Evolutionary conservation across 2,329 filamentous ascomycete genomes (phyloP).

Genomic region (Pestalotiopsis sp.): DNA sequence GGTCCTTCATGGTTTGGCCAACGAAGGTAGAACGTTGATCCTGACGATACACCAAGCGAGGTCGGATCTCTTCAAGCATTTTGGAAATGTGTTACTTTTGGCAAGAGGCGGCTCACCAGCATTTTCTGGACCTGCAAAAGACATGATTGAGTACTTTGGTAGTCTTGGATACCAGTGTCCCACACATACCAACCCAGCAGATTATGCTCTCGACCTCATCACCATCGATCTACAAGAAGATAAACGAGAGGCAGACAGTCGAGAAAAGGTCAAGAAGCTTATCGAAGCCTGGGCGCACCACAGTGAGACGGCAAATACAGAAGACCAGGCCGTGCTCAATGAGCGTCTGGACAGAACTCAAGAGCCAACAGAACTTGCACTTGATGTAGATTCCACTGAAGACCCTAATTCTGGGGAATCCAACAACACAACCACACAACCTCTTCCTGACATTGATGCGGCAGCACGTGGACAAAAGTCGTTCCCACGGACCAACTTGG

Average conservation of each 20-base stretch:
- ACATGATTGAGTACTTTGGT: conserved; percentile 69
- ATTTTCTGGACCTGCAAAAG: conserved; percentile 64
- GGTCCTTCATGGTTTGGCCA: conserved; percentile 70
- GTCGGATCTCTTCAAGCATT: conserved; percentile 72
- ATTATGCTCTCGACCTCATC: conserved; percentile 78
- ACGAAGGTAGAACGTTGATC: conserved; percentile 74
- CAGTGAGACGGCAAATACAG: conserved; percentile 12
- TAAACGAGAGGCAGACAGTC: conserved; percentile 62
- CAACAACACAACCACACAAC: conserved; percentile 2
- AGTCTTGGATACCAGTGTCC: conserved; percentile 66
- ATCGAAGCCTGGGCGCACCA: conserved; percentile 58
- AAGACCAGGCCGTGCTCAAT: not conserved
- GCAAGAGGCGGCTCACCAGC: conserved; percentile 70
- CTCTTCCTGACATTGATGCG: not conserved
- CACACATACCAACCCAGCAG: conserved; percentile 73
- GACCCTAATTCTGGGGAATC: conserved; percentile 14
- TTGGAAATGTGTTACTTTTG: conserved; percentile 72
- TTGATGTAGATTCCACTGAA: conserved; percentile 18
- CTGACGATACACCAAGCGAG: conserved; percentile 80
- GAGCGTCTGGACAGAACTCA: not conserved
- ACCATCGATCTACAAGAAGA: conserved; percentile 74
- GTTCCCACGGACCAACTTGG: conserved; percentile 49
- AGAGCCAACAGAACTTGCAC: not conserved
- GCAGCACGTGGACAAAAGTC: conserved; percentile 39
- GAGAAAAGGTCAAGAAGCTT: conserved; percentile 63